Evolutionary conservation across 2,329 filamentous ascomycete species (phyloP), one percentile per base, ranked within the genome.

Genomic region (Apiospora rasikravindrae): DNA sequence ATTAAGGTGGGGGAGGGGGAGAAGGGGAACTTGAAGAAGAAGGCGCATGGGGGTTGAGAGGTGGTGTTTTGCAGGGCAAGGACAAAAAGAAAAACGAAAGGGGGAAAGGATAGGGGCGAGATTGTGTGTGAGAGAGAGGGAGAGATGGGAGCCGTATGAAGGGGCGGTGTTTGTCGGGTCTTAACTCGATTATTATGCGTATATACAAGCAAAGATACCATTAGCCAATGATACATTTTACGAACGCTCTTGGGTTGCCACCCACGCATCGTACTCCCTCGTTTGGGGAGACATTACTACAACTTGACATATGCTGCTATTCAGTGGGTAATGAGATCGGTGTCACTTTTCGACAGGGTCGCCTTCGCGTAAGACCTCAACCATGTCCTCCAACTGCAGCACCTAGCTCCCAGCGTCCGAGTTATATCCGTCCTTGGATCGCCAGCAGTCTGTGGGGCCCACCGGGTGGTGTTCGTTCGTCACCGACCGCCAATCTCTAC

Each of bases 1-100:
- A 33, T 73, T 16, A 61, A 57, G 68, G 69, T 61, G 16, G 70
- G 70, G 10, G 10, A 68, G 49, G 57, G 57, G 6, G 66, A 68
- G 44, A 70, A 66, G 57, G 69, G 68, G 2, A n/a, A 26, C 11
- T 29, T 69, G 19, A 24, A 22, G 7, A 29, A 37, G 67, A 69
- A 64, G 57, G 57, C 57, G 19, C 57, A 64, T 40, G 57, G 14
- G 33, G 10, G 57, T 16, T 61, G 16, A 61, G n/a, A 10, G 11
- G 24, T 14, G n/a, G 26, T 1, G 26, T 7, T 22, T 11, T 40
- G 29, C 33, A 8, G 29, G 11, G n/a, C 4, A 14, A 1, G n/a
- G n/a, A 57, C n/a, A n/a, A n/a, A n/a, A n/a, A n/a, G n/a, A n/a
- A n/a, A n/a, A n/a, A n/a, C n/a, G n/a, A n/a, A n/a, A n/a, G n/a